A percentile compares a stretch with the other conserved stretches of the same genome.
Evolutionary conservation across 2,329 filamentous ascomycete genomes (phyloP).

Genomic region (Sporothrix mexicana): DNA sequence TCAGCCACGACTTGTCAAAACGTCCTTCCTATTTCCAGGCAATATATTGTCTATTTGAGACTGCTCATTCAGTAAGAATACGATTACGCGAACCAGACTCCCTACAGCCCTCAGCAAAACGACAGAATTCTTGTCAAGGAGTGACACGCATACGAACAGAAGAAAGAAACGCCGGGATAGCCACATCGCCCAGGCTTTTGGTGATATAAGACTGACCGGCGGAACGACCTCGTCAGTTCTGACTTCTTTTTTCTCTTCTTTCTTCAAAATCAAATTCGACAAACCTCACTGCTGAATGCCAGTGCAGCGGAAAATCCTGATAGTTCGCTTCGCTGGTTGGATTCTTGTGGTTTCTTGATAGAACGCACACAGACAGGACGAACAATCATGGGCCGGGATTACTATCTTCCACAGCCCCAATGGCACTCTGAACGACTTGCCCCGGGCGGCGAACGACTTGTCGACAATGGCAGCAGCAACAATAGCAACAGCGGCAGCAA

Average conservation of each 20-base stretch:
- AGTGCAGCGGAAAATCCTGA: not conserved
- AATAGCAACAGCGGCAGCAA: slow-evolving; percentile 6
- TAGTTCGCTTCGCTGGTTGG: slow-evolving; percentile 15
- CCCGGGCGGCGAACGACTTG: slow-evolving; percentile 34
- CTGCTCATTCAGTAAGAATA: not conserved
- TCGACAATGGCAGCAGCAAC: slow-evolving; percentile 27
- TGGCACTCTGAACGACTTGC: slow-evolving; percentile 38
- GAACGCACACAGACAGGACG: not conserved
- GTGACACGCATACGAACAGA: not conserved
- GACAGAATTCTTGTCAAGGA: not conserved
- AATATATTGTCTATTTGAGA: slow-evolving; percentile 31
- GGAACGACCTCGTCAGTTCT: slow-evolving; percentile 10
- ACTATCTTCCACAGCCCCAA: slow-evolving; percentile 37
- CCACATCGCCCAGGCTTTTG: slow-evolving; percentile 9
- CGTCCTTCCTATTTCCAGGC: not conserved
- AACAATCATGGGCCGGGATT: slow-evolving; percentile 38
- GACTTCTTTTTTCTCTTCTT: not conserved
- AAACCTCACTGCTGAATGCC: slow-evolving; percentile 23
- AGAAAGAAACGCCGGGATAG: slow-evolving; percentile 8
- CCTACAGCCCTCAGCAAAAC: not conserved
- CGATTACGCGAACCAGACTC: not conserved
- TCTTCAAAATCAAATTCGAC: slow-evolving; percentile 22
- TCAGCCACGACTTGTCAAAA: slow-evolving; percentile 4
- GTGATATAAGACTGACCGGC: slow-evolving; percentile 14
- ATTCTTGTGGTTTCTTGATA: slow-evolving; percentile 23